These are phyloP conservation scores for Fusarium vanettenii DNA, from an alignment of 2,329 filamentous ascomycete genomes.

Conservation along the genomic window DNA sequence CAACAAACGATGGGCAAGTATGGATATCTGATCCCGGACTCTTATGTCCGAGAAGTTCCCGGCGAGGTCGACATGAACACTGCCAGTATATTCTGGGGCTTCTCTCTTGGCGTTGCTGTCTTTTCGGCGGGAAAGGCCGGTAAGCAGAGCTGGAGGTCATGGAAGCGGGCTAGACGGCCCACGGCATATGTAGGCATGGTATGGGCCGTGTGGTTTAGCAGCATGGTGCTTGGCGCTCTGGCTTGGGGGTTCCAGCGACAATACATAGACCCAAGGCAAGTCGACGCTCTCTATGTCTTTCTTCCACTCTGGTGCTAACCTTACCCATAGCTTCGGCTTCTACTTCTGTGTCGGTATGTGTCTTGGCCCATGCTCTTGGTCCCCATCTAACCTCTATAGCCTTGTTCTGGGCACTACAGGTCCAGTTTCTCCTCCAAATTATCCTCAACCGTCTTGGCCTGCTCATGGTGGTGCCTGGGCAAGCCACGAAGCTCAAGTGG, in stretches of 20 bases:
- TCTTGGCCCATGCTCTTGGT: rapidly evolving
- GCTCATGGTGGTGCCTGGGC: slow-evolving; percentile 54
- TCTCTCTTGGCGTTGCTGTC: slow-evolving; percentile 30
- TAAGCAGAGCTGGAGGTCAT: slow-evolving; percentile 23
- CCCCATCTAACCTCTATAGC: not conserved
- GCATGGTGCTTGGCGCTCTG: slow-evolving; percentile 33
- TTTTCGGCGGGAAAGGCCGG: slow-evolving; percentile 27
- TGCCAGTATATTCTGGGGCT: slow-evolving; percentile 41
- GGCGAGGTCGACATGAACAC: slow-evolving; percentile 37
- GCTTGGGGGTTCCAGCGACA: slow-evolving; percentile 41
- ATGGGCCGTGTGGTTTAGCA: slow-evolving; percentile 40
- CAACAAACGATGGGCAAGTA: slow-evolving; percentile 30
- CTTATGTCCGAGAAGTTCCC: slow-evolving; percentile 36
- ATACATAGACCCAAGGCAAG: slow-evolving; percentile 39
- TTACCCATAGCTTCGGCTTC: slow-evolving; percentile 27
- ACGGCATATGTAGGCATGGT: slow-evolving; percentile 36
- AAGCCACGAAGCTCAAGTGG: slow-evolving; percentile 56
- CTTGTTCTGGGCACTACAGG: slow-evolving; percentile 53
- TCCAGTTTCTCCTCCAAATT: slow-evolving; percentile 64
- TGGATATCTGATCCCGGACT: slow-evolving; percentile 38
- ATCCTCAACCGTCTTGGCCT: slow-evolving; percentile 65
- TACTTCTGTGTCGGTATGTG: slow-evolving; percentile 38
- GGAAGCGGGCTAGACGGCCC: slow-evolving; percentile 23
- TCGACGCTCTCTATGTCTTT: rapidly evolving
- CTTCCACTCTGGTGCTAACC: not conserved